Evolutionary conservation across 106 monocot genomes (phyloP), one percentile per base, ranked within the genome.

Genomic region (Acorus calamus): DNA sequence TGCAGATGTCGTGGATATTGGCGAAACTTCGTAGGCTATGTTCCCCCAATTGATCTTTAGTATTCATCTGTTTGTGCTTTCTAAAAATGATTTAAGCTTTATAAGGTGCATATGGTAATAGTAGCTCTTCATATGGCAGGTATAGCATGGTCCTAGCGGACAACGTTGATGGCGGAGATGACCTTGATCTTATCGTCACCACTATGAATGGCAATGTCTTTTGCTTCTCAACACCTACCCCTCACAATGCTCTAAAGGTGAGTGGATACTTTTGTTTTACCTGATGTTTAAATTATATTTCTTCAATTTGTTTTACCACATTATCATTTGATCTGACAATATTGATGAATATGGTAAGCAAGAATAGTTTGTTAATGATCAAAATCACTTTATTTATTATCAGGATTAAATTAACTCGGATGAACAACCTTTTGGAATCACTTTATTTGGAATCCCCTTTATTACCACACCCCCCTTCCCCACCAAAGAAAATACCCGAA

Each of bases 181-280:
- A 98, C 74, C 88, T 99, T 52, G 98, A 99, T 79, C 83, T 99
- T 57, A 73, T 99, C 69, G 92, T 99, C 47, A 66, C 88, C n/a
- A 99, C 98, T 56, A 99, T 99, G 98, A 99, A 99, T 76, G 98
- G 98, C 72, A 99, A 99, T 72, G 92, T 92, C 1, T 92, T 88
- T 62, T 99, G 98, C 73, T 99, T 99, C 65, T 99, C 98, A 2
- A 88, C 92, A 52, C 74, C 92, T 12, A 76, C 85, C 2, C 83
- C 79, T 2, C 92, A 99, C 61, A 92, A 92, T 77, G 88, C 98
- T 47, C 72, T 99, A 46, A 99, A 99, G 92, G 98, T 83, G 46
- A 2, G 11, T 53, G 42, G 28, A 28, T 28, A 28, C 28, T 28
- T 28, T 28, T 28, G 28, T 28, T 28, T 28, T 28, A 28, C 28